Evolutionary conservation across 2,329 filamentous ascomycete genomes (phyloP), one percentile per base, ranked within the genome.

Genomic region (Myotisia sp.): DNA sequence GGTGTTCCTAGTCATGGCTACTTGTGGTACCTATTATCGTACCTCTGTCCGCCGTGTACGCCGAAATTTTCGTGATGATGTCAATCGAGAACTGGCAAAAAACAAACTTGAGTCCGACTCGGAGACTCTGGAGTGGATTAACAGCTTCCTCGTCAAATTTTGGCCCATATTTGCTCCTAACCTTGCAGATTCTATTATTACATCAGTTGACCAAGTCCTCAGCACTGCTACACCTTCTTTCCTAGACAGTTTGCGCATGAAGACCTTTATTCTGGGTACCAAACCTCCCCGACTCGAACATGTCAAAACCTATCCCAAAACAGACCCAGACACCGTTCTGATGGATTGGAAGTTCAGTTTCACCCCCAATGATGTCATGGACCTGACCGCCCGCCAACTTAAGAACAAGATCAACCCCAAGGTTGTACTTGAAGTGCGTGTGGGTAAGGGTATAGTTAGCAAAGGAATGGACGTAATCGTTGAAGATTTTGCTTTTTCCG

Each of bases 331-430:
- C 52, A 77, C 86, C 38, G 84, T 98, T 26, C 73, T 95, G 50
- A 98, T 98, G 90, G 90, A 98, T 55, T 98, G 90, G 90, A 93
- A 92, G 51, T 98, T 98, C 60, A 95, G 87, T 67, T 98, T 98
- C 63, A 95, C 83, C 0, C 90, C 90, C 21, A 95, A 90, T 46
- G 92, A 98, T 56, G 81, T 74, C 2, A 76, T 81, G 45, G 90
- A 98, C 56, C 74, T 98, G 70, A 98, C 90, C 2, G 67, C 78
- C 2, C 75, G 79, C 40, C 90, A 98, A 56, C 62, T 94, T 51
- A 87, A 82, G 65, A 85, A 86, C 66, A 94, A 93, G 66, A 73
- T 95, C 58, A 95, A 98, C 53, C 90, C 90, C 36, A 98, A 95
- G 62, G 69, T 98, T 37, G 83, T 95, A 7, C 72, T 98, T 17